These are phyloP conservation scores for Candida koratica DNA, from an alignment of 805 yeast genomes.

Conservation along the genomic window DNA sequence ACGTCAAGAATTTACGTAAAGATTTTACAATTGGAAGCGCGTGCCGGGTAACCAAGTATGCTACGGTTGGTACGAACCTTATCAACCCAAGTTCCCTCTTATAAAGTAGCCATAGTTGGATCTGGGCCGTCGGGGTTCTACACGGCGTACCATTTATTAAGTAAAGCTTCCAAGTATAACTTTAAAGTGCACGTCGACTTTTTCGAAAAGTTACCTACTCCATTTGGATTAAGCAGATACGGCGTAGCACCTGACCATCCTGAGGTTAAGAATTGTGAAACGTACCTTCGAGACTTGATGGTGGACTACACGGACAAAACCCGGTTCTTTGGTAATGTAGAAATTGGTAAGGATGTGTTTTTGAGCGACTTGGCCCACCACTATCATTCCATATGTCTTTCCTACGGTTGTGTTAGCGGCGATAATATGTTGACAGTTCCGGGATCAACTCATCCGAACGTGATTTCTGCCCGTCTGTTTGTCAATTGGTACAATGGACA, in stretches of 20 bases:
- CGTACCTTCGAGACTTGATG: slow-evolving; percentile 59
- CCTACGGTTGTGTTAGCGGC: slow-evolving; percentile 73
- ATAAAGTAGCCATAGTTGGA: slow-evolving; percentile 74
- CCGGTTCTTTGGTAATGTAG: slow-evolving; percentile 66
- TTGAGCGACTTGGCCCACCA: slow-evolving; percentile 46
- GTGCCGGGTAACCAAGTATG: no score
- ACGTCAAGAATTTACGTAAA: background rate
- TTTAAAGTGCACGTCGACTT: slow-evolving; percentile 53
- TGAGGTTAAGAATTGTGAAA: slow-evolving; percentile 83
- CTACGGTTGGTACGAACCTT: no score
- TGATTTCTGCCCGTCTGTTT: slow-evolving; percentile 75
- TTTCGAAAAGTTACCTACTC: slow-evolving; percentile 82
- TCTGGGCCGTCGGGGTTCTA: slow-evolving; percentile 97
- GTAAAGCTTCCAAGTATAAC: slow-evolving; percentile 33
- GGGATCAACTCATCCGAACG: slow-evolving; percentile 61
- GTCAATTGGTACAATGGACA: slow-evolving; percentile 97
- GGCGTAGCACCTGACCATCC: slow-evolving; percentile 99
- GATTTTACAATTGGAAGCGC: background rate
- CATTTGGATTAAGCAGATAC: slow-evolving; percentile 84
- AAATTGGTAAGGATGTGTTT: slow-evolving; percentile 59
- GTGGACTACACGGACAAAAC: slow-evolving; percentile 19
- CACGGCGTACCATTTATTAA: slow-evolving; percentile 70
- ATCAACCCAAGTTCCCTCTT: slow-evolving; percentile 13
- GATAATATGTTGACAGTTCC: slow-evolving; percentile 55
- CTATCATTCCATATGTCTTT: slow-evolving; percentile 71